Base-by-base conservation (phyloP, 1,284 basidiomycete species). In the Rugosomyces carneus region DNA sequence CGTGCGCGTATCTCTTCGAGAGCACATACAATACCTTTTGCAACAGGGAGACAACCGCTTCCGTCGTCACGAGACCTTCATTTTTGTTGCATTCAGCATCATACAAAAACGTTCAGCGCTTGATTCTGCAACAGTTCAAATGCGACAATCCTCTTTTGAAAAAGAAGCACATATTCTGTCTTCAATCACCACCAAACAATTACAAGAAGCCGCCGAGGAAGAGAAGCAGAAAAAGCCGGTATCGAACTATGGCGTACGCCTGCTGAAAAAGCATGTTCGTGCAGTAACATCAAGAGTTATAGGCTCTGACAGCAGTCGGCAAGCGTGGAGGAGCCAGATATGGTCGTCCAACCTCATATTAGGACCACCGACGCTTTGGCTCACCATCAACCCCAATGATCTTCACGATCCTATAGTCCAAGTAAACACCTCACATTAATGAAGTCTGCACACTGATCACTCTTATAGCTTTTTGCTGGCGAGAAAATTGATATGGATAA, bases 391-490 rank as follows among this genome's bases (percentile, higher is more conserved):
- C 16, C 37, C 32, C 11, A 5, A 18, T 1, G 40, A 48, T 13
- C 38, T n/a, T 0, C 42, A 44, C 11, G 38, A 48, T 19, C 42
- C 41, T 10, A 44, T 48, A 19, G 66, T 57, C 0, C 68, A 74
- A 39, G 47, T n/a, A n/a, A n/a, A n/a, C n/a, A n/a, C n/a, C n/a
- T n/a, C n/a, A n/a, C n/a, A n/a, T n/a, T n/a, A n/a, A n/a, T n/a
- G n/a, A n/a, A n/a, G n/a, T n/a, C n/a, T n/a, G n/a, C n/a, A n/a
- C n/a, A n/a, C n/a, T n/a, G n/a, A n/a, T n/a, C n/a, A n/a, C n/a
- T n/a, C n/a, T n/a, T n/a, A n/a, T n/a, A n/a, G n/a, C n/a, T 72
- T 0, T 60, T 74, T 18, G 57, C 60, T 0, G 68, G 72, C 0
- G 59, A 63, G 40, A 45, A 68, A 0, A 69, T 73, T 3, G 53